These are phyloP conservation scores for Echinochloa phyllopogon DNA, from an alignment of 176 grass and related monocot species.

Conservation along the genomic window DNA sequence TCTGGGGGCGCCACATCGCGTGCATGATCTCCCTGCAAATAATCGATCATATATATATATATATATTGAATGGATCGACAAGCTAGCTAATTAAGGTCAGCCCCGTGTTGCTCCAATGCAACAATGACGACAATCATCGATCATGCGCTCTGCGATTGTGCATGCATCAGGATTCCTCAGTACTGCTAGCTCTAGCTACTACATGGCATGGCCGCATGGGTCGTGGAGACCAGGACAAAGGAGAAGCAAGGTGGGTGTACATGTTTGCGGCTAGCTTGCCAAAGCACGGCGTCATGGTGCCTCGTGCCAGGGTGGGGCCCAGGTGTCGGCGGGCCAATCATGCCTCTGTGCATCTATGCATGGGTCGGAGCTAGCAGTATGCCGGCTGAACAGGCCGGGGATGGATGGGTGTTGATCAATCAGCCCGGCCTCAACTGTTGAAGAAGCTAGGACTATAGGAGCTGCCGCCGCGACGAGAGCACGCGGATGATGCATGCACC, in stretches of 20 bases:
- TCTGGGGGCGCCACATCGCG: slow-evolving; percentile 97
- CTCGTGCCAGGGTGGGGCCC: not conserved
- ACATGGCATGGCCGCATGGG: not conserved
- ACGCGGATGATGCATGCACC: not conserved
- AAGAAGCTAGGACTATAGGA: not conserved
- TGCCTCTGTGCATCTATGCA: not conserved
- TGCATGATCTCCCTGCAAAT: slow-evolving; percentile 90
- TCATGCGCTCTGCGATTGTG: no score
- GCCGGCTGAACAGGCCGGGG: not conserved
- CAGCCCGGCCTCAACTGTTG: slow-evolving; percentile 7
- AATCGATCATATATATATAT: not conserved
- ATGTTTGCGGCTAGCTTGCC: not conserved
- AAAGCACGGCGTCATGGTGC: not conserved
- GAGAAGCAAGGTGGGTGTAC: not conserved
- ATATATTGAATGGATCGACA: no score
- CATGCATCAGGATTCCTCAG: not conserved
- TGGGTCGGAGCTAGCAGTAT: not conserved
- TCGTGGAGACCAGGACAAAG: not conserved
- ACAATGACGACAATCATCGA: no score
- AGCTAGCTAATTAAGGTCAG: no score
- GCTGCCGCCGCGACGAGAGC: not conserved
- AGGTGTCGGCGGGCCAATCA: slow-evolving; percentile 8
- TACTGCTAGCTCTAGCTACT: not conserved
- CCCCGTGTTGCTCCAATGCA: no score
- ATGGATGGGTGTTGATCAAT: not conserved